Percentiles rank a stretch among this genome's conserved stretches.
Conservation (phyloP, 345 rosid genomes). For the Iberis pinnata region DNA sequence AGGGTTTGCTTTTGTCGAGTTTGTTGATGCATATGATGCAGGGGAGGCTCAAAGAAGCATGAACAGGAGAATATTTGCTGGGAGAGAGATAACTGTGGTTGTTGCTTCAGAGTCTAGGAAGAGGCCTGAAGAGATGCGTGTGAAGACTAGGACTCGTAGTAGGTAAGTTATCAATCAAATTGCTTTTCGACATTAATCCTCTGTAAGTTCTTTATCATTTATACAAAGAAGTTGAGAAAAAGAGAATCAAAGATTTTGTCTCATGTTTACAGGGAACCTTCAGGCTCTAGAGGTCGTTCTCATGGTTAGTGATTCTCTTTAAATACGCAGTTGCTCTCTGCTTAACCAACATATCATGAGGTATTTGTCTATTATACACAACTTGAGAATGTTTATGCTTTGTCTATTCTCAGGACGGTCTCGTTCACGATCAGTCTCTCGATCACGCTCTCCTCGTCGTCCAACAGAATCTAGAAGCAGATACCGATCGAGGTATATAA, state of each 20-base stretch:
- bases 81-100: constrained; percentile 85
- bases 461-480: constrained; percentile 66
- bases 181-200: neutral
- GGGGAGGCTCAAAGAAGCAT: constrained; percentile 80
- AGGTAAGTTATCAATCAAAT: constrained; percentile 33
- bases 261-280: constrained; percentile 49
- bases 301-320: constrained; percentile 46
- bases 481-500: constrained; percentile 71
- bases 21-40: constrained; percentile 85
- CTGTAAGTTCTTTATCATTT: neutral
- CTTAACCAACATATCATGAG: neutral
- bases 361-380: neutral
- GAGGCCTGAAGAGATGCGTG: constrained; percentile 98
- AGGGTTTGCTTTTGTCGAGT: constrained; percentile 97
- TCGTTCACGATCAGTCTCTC: constrained; percentile 70
- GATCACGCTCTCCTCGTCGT: constrained; percentile 63
- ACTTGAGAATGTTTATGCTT: constrained; percentile 2
- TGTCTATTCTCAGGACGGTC: constrained; percentile 54
- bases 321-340: neutral
- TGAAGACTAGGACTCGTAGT: constrained; percentile 43
- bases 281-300: constrained; percentile 55
- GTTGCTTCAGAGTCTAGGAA: constrained; percentile 87
- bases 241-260: neutral
- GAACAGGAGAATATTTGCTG: constrained; percentile 79
- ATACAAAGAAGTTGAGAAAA: neutral